Conservation (phyloP, 163 green algal species). For the Trebouxia gelatinosa region DNA sequence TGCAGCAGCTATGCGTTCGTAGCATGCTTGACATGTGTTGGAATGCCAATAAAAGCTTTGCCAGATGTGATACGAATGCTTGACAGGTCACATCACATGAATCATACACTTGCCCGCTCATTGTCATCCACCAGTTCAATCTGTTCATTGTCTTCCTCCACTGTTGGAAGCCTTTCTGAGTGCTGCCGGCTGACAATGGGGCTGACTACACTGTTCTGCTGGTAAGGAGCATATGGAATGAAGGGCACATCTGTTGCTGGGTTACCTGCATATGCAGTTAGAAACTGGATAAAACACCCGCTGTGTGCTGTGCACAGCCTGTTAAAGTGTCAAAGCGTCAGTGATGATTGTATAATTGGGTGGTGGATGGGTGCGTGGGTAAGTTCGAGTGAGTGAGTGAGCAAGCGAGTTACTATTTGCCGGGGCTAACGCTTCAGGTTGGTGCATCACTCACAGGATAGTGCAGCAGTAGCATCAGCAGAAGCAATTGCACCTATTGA, state of each 20-base stretch:
- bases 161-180: background rate
- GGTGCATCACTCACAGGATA: no score
- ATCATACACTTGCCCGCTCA: no score
- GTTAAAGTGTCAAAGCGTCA: background rate
- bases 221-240: constrained; percentile 25
- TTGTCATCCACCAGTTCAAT: background rate
- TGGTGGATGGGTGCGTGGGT: background rate
- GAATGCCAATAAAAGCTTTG: no score
- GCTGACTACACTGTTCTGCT: background rate
- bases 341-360: background rate
- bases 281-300: background rate
- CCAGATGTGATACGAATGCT: no score
- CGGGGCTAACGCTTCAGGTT: no score
- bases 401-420: no score
- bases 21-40: no score
- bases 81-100: no score
- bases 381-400: no score
- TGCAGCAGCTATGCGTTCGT: no score
- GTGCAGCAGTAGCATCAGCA: no score
- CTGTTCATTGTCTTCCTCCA: constrained; percentile 11
- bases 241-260: constrained; percentile 7
- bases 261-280: background rate
- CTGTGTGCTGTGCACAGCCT: background rate
- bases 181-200: background rate
- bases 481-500: background rate